Base-by-base conservation (phyloP, 441 rosid genomes). In the Pelargonium australe region DNA sequence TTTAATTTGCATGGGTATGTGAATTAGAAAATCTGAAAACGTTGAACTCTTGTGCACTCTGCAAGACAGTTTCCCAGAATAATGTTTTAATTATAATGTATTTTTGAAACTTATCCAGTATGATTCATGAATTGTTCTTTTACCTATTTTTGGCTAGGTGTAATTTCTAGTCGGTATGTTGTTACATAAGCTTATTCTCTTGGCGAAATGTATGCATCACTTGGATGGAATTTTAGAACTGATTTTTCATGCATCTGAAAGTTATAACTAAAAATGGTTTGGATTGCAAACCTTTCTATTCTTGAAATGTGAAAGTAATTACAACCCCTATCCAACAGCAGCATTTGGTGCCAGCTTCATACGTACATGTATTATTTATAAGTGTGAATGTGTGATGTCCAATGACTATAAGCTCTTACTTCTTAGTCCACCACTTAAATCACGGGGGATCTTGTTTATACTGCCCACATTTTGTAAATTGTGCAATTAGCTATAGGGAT, bases 1-100 rank as follows among this genome's bases (percentile, higher is more conserved):
- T 69, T 77, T 69, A 73, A 64, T 68, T 76, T 74, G 47, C 71
- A 72, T 68, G 68, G 80, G 77, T 72, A 76, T 81, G 80, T 75
- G 77, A 62, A 23, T 58, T 71, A 72, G 77, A 41, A 13, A 19
- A 20, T 67, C 20, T 23, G 40, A 40, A 68, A 53, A 47, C 28
- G 31, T 23, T 25, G 14, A 28, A 8, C 41, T 64, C 37, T 31
- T n/a, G 37, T 3, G 37, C 5, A 31, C 5, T 31, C 37, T 31
- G 37, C 3, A 31, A 31, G 37, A 31, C 37, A 31, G 37, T 3
- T 31, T 31, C 37, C 0, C 37, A 31, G 37, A 31, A 31, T 31
- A 31, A 31, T 31, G 40, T 34, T 34, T 5, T 0, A 34, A 34
- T 34, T 5, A 34, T 34, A 34, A 34, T 34, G 40, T 34, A 34